Base-by-base conservation (phyloP, 495 filamentous ascomycete genomes). In the Bacidia gigantensis region DNA sequence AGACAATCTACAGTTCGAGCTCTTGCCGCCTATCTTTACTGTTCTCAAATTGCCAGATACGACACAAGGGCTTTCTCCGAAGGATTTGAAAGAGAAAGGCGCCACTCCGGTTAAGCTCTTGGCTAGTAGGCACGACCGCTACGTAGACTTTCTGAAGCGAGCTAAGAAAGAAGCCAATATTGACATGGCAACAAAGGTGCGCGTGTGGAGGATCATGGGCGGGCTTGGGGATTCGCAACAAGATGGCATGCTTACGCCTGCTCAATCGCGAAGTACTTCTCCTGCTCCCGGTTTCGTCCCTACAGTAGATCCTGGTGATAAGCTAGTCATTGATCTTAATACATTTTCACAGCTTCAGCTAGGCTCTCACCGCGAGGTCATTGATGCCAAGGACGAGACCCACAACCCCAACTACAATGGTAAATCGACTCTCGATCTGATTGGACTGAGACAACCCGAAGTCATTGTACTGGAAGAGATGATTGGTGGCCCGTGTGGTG, bases 21-120 rank as follows among this genome's bases (percentile, higher is more conserved):
- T 85, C 26, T 77, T 89, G 58, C 93, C 89, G 18, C 88, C 86
- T 1, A 75, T 95, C 20, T 86, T 95, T 67, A 89, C 83, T 1
- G 76, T 98, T 41, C 78, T 93, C 57, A 88, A 89, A 56, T 70
- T 97, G 10, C 75, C 77, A 57, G 75, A 76, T 52, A 51, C 41
- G 51, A 67, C 66, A 32, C 71, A 73, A 18, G 73, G 65, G 9
- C 77, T 74, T n/a, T 76, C 82, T 3, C 70, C 73, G 12, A 73
- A 81, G 54, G 63, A 72, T 1, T 59, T 86, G 52, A 69, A 57
- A 21, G 71, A 64, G 52, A 82, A 78, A 59, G 74, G 70, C 20
- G 66, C 73, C 11, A 70, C 73, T 9, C 77, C 83, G 0, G 69
- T 77, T 17, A 75, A 69, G 54, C 62, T 87, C 17, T 72, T 90